A percentile compares a stretch with the other conserved stretches of the same genome.
phyloP scores from a whole-genome alignment of 768 basidiomycete species.

The Rhodotorula taiwanensis region DNA sequence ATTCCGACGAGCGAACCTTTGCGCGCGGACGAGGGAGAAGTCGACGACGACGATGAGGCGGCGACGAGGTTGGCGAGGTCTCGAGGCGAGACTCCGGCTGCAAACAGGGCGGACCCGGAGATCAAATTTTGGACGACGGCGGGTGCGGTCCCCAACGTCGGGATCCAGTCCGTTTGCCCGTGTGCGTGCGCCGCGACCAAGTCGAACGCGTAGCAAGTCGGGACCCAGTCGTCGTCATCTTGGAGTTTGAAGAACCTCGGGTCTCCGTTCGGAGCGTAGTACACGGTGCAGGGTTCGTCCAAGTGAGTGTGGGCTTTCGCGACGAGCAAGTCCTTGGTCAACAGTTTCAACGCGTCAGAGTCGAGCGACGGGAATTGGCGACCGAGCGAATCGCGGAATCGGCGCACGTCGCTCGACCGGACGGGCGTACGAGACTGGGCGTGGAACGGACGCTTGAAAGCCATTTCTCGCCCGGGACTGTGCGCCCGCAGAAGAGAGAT shows the following conservation, averaged over 20 bases:
- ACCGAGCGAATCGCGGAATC: slow-evolving; percentile 14
- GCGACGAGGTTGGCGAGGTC: slow-evolving; percentile 4
- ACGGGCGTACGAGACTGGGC: slow-evolving; percentile 25
- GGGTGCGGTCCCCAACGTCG: slow-evolving; percentile 17
- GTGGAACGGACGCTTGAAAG: slow-evolving; percentile 29
- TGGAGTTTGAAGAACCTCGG: slow-evolving; percentile 9
- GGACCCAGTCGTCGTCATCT: slow-evolving; percentile 18
- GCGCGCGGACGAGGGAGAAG: no score
- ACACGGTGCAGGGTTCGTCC: slow-evolving; percentile 27
- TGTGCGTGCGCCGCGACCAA: no score
- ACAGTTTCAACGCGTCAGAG: background rate
- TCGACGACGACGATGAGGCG: no score
- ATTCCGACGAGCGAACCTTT: slow-evolving; percentile 22
- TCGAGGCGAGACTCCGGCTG: slow-evolving; percentile 17
- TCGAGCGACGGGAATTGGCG: background rate
- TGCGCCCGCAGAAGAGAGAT: background rate
- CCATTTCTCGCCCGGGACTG: slow-evolving; percentile 16
- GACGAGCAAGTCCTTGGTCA: slow-evolving; percentile 18
- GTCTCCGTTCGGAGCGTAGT: slow-evolving; percentile 7
- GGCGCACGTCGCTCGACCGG: slow-evolving; percentile 27
- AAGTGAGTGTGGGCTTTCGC: slow-evolving; percentile 24
- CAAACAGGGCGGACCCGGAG: slow-evolving; percentile 22
- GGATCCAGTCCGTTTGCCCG: slow-evolving; percentile 9
- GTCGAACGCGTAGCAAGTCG: slow-evolving; percentile 26
- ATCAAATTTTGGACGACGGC: slow-evolving; percentile 22